These are phyloP conservation scores for Capsella rubella DNA, from an alignment of 441 rosid genomes.

Conservation along the genomic window DNA sequence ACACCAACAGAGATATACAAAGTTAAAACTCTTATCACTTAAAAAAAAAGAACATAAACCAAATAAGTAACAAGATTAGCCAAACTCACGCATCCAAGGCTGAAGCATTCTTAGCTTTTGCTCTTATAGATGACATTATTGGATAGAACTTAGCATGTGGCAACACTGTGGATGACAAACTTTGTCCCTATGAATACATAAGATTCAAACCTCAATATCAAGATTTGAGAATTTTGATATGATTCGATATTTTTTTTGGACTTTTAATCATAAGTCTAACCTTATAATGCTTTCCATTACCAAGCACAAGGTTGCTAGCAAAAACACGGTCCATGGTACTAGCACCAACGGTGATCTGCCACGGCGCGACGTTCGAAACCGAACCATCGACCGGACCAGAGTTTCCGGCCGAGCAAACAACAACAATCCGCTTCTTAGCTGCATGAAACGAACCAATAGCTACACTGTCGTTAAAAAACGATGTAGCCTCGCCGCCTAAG, in stretches of 20 bases:
- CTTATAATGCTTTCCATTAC: conserved; percentile 57
- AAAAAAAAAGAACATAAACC: not conserved
- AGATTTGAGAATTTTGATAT: not conserved
- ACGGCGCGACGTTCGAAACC: conserved; percentile 66
- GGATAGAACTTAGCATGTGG: conserved; percentile 49
- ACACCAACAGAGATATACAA: conserved; percentile 25
- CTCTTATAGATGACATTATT: conserved; percentile 50
- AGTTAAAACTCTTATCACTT: no score
- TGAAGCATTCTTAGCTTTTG: conserved; percentile 54
- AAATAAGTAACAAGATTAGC: not conserved
- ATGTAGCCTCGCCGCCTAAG: conserved; percentile 49
- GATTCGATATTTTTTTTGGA: not conserved
- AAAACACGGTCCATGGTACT: conserved; percentile 77
- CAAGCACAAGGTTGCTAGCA: conserved; percentile 59
- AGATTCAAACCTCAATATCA: not conserved
- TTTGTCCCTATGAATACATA: conserved; percentile 53
- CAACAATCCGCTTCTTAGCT: conserved; percentile 54
- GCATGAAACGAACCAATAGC: conserved; percentile 76
- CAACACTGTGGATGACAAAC: conserved; percentile 51
- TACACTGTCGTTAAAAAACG: conserved; percentile 53
- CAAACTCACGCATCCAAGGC: conserved; percentile 51
- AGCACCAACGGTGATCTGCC: conserved; percentile 81
- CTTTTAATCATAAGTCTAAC: conserved; percentile 33
- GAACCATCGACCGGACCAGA: conserved; percentile 60
- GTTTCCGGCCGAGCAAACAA: conserved; percentile 69